phyloP scores from a whole-genome alignment of 352 stramenopile genomes.

The Detonula confervacea region DNA sequence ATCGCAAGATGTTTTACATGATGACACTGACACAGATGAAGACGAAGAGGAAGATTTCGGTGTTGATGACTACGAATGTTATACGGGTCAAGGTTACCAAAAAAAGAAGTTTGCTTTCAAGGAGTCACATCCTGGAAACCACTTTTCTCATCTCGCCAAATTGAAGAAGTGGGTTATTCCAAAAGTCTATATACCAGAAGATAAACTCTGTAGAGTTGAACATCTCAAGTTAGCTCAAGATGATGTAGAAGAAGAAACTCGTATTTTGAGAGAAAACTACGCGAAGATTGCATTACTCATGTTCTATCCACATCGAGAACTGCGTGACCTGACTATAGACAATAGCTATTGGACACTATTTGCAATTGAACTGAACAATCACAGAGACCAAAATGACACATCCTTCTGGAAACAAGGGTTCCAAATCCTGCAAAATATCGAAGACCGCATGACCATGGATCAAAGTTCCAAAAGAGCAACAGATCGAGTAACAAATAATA shows the following conservation, averaged over 20 bases:
- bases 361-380: background rate
- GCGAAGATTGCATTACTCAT: conserved; percentile 34
- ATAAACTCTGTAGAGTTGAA: conserved; percentile 3
- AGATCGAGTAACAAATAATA: too few species aligned
- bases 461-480: conserved; percentile 3
- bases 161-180: background rate
- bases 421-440: conserved; percentile 30
- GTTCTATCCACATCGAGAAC: conserved; percentile 38
- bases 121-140: background rate
- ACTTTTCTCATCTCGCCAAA: conserved; percentile 10
- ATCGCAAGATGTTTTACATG: too few species aligned
- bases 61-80: too few species aligned
- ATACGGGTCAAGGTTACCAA: too few species aligned
- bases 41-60: background rate
- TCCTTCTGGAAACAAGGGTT: conserved; percentile 14
- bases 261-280: conserved; percentile 33
- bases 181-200: background rate
- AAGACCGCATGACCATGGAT: conserved; percentile 14
- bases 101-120: background rate
- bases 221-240: conserved; percentile 7
- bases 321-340: conserved; percentile 22
- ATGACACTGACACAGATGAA: background rate
- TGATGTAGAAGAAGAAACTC: background rate
- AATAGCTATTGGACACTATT: conserved; percentile 9
- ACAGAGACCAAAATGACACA: background rate